Percentiles rank a stretch among this genome's conserved stretches.
These are phyloP conservation scores for Tulasnella sp. DNA, from an alignment of 768 basidiomycete genomes.

Conservation along the genomic window DNA sequence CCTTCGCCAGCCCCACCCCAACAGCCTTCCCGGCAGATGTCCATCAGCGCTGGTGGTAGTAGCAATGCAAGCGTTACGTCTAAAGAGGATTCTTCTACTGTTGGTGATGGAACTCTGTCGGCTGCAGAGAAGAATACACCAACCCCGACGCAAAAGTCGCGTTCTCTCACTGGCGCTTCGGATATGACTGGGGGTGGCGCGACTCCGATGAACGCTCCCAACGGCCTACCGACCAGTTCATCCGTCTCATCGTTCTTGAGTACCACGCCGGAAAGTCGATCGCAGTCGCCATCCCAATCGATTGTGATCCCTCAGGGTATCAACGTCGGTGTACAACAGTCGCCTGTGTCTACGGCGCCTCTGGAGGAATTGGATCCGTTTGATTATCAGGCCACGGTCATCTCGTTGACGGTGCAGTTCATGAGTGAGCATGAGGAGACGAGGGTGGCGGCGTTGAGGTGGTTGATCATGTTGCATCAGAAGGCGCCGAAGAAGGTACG, in stretches of 20 bases:
- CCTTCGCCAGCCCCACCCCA: constrained; percentile 20
- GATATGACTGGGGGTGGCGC: not conserved
- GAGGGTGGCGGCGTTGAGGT: constrained; percentile 87
- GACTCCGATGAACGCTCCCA: not conserved
- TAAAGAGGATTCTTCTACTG: not conserved
- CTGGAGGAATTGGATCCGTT: constrained; percentile 49
- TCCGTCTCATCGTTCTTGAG: not conserved
- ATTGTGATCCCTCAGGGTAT: not conserved
- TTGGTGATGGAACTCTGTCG: not conserved
- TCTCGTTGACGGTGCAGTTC: constrained; percentile 86
- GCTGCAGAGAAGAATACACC: constrained; percentile 21
- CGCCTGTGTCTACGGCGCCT: constrained; percentile 10
- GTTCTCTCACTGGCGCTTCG: not conserved
- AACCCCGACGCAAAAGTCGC: constrained; percentile 18
- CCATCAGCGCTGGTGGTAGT: not conserved
- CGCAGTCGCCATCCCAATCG: constrained; percentile 39
- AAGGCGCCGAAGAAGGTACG: constrained; percentile 89
- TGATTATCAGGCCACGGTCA: constrained; percentile 88
- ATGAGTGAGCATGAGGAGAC: constrained; percentile 96
- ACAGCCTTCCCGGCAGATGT: constrained; percentile 9
- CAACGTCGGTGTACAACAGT: not conserved
- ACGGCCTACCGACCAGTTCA: not conserved
- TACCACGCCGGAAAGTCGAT: constrained; percentile 35
- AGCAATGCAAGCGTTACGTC: constrained; percentile 1
- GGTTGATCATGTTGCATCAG: constrained; percentile 97